Base-by-base conservation (phyloP, 768 basidiomycete species). In the Lactarius quietus region DNA sequence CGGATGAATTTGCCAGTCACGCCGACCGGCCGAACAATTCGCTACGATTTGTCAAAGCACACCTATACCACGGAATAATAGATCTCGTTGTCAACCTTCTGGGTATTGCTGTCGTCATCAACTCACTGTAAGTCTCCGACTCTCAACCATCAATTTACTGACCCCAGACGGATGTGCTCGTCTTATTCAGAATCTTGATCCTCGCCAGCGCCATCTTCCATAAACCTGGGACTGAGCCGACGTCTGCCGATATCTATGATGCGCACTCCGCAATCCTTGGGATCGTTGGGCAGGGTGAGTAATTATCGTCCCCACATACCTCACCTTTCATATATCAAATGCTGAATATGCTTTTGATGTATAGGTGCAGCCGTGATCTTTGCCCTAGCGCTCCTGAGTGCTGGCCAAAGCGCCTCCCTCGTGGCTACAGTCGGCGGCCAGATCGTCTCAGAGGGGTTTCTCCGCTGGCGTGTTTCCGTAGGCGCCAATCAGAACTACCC, bases 391-490 rank as follows among this genome's bases (percentile, higher is more conserved):
- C 78, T 98, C 17, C 82, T 98, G 15, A 86, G 88, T 38, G 81
- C 93, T 2, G 95, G 95, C 3, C 94, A 97, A 81, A 91, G 91
- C 68, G 91, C 95, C 0, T 90, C 89, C 9, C 83, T 97, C 57
- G 89, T 96, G 4, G 94, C 92, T 12, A 97, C 93, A 0, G 82
- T 96, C 15, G 89, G 92, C 1, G 94, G 94, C 0, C 95, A 97
- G 75, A 88, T 92, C 26, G 88, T 98, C 43, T 87, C 87, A 0
- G 94, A 97, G 75, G 94, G 95, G 0, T 94, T 95, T 75, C 81
- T 96, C 61, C 85, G 84, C 59, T 96, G 93, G 93, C 83, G 85
- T 54, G 83, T 93, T 39, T 90, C 91, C 68, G 89, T 90, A 72
- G 54, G 72, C 68, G n/a, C 39, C 2, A 31, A 4, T 31, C 9